Percentiles rank a stretch among this genome's conserved stretches.
Conservation (phyloP, 2,329 filamentous ascomycete species). For the Ilyonectria sp. region DNA sequence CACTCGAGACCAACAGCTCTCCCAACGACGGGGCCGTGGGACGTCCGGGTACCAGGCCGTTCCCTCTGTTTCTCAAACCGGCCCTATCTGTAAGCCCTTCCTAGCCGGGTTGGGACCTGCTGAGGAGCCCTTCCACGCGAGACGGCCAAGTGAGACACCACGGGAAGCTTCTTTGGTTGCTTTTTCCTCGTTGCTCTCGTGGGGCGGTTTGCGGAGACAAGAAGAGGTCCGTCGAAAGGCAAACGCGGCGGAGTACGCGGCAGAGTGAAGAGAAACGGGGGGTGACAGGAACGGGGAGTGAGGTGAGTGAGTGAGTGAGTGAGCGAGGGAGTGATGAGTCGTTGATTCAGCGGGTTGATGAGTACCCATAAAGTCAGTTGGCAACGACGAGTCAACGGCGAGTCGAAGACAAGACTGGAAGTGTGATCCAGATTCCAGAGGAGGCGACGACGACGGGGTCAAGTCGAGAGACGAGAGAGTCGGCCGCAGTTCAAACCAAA, state of each 20-base stretch:
- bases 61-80: conserved; percentile 34
- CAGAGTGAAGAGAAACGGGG: conserved; percentile 8
- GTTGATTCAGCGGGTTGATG: conserved; percentile 20
- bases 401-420: conserved; percentile 1
- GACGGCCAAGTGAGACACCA: conserved; percentile 44
- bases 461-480: conserved; percentile 1
- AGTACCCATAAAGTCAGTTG: conserved; percentile 18
- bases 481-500: conserved; percentile 25
- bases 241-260: conserved; percentile 9
- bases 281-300: conserved; percentile 17
- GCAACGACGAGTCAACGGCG: conserved; percentile 2
- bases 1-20: conserved; percentile 35
- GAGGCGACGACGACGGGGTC: background rate
- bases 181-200: conserved; percentile 45
- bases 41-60: conserved; percentile 37
- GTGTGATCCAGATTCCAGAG: conserved; percentile 17
- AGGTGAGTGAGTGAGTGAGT: conserved; percentile 7
- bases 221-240: conserved; percentile 28
- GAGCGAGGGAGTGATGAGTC: conserved; percentile 1
- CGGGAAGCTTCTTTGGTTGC: conserved; percentile 43
- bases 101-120: conserved; percentile 27
- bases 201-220: conserved; percentile 42
- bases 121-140: conserved; percentile 38
- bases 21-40: conserved; percentile 35
- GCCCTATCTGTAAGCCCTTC: conserved; percentile 36